Base-by-base conservation (phyloP, 1,139 yeast species). In the Debaryomyces nepalensis region DNA sequence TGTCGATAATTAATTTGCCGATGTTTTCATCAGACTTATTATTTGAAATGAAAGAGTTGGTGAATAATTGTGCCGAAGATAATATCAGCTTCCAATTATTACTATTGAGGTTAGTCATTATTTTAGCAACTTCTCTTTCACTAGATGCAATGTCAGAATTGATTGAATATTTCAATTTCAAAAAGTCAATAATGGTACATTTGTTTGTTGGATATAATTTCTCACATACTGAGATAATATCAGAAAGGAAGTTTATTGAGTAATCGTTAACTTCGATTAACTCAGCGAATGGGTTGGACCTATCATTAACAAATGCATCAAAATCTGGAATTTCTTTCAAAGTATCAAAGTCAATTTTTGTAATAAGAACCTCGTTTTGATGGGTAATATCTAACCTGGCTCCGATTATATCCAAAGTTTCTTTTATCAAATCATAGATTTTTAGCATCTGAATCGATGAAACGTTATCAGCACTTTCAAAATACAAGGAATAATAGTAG, bases 201-300 rank as follows among this genome's bases (percentile, higher is more conserved):
- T 67, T 72, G 42, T 68, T 76, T 16, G 67, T 62, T 0, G 78
- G 70, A 44, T 66, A 72, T 15, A 78, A 59, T 32, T 63, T 58
- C 42, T 70, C 71, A 44, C 79, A 77, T 1, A 70, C 66, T 8
- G 61, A 63, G 7, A 75, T 58, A 12, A 63, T 58, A 18, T 61
- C 57, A 2, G 54, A 49, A 19, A 71, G 53, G 1, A 48, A 42
- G 1, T 52, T 48, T 1, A 70, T 36, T 5, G 64, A 50, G 5
- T 47, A 47, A 10, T 49, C 48, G 9, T 57, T 52, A 4, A 70
- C 68, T 3, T 48, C 46, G 16, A 64, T 50, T 23, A 34, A 24
- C 3, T 24, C 8, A n/a, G 19, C 20, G 3, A 34, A 12, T 16
- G 26, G 37, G n/a, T 24, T 24, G 10, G 26, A 8, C 8, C 31